Base-by-base conservation (phyloP, 75 land plant species). In the Sequoiadendron giganteum region DNA sequence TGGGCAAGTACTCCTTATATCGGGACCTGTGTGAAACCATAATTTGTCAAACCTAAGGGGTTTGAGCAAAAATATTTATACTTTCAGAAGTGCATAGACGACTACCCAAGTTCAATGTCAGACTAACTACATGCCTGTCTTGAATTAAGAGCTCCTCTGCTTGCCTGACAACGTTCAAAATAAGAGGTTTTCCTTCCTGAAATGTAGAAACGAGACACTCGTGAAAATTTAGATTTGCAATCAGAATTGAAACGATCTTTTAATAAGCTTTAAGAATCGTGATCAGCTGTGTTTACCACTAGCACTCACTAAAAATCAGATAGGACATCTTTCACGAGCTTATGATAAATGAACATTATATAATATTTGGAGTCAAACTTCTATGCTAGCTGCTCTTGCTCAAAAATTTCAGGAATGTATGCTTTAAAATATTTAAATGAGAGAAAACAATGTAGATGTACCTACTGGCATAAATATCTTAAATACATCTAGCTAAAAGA, bases 181-280 rank as follows among this genome's bases (percentile, higher is more conserved):
- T 96, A 85, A 97, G 93, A 34, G 99, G 99, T 78, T 98, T 97
- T 38, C 99, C 99, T 93, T 98, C 99, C 99, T 82, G 52, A 42
- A 79, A 79, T 40, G 28, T 21, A 82, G 9, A 13, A 42, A n/a
- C 16, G n/a, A 40, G 72, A 82, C 48, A 16, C 28, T 82, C 49
- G n/a, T 47, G 49, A 47, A 28, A 45, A 82, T n/a, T 82, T 11
- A 47, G 10, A 28, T 47, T 11, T 82, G 30, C 84, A 82, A 13
- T 82, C 49, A 47, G 34, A 82, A 82, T 47, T 82, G 30, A 11
- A 82, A 10, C 30, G 34, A 14, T 14, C 13, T 32, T 39, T 75
- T 75, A 75, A 75, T 14, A 75, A 75, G 77, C 34, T 34, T 34
- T 75, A 1, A 75, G 34, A 75, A 34, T 70, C 34, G 34, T 75